A percentile compares a stretch with the other conserved stretches of the same genome.
Evolutionary conservation across 768 basidiomycete genomes (phyloP).

Genomic region (Hypholoma fasciculare): DNA sequence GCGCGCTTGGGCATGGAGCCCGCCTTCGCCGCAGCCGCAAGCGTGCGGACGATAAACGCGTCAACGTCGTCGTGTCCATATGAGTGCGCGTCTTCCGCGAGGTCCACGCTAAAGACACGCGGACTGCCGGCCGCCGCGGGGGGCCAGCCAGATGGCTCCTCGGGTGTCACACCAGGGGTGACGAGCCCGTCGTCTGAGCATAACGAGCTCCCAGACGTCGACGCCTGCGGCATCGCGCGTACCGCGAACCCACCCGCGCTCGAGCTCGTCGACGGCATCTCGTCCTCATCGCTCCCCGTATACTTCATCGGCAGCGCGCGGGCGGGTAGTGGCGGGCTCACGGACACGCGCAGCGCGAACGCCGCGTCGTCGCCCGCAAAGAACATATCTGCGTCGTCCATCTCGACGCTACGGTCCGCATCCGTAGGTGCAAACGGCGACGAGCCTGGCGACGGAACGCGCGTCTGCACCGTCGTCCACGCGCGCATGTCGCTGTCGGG

Average conservation of each 20-base stretch:
- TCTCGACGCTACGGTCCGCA: constrained; percentile 33
- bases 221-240: constrained; percentile 58
- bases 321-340: constrained; percentile 53
- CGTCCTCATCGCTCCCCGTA: constrained; percentile 65
- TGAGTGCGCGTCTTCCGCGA: constrained; percentile 36
- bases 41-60: constrained; percentile 70
- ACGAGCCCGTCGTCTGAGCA: constrained; percentile 69
- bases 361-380: constrained; percentile 56
- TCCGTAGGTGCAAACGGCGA: constrained; percentile 36
- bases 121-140: constrained; percentile 26
- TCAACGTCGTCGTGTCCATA: constrained; percentile 46
- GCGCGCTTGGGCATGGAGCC: constrained; percentile 55
- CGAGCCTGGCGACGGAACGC: constrained; percentile 50
- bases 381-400: constrained; percentile 52
- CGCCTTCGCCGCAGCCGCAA: constrained; percentile 58
- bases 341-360: constrained; percentile 56
- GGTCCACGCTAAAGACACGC: constrained; percentile 30
- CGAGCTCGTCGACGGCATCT: constrained; percentile 25
- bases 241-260: constrained; percentile 34
- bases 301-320: constrained; percentile 64
- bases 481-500: constrained; percentile 31
- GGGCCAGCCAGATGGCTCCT: constrained; percentile 64
- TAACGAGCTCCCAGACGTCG: constrained; percentile 63
- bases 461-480: constrained; percentile 43
- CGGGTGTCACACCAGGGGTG: constrained; percentile 63